phyloP scores from a whole-genome alignment of 495 filamentous ascomycete species.

The Xylaria sp. region DNA sequence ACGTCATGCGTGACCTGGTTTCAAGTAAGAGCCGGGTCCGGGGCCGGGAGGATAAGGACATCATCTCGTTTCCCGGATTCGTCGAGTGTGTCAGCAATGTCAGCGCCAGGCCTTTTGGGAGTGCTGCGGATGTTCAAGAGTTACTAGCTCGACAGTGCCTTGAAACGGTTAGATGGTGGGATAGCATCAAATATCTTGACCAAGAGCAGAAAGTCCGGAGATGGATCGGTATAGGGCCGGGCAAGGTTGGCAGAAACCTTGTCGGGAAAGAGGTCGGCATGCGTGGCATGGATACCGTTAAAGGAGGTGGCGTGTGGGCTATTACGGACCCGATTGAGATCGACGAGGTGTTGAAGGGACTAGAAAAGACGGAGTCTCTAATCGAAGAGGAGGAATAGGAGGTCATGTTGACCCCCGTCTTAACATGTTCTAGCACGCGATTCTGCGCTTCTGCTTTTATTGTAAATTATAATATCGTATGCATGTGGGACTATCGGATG shows the following conservation, averaged over 20 bases:
- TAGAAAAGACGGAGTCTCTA: slow-evolving; percentile 74
- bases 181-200: slow-evolving; percentile 87
- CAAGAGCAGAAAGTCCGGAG: slow-evolving; percentile 81
- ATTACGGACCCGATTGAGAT: slow-evolving; percentile 84
- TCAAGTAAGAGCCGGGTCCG: slow-evolving; percentile 54
- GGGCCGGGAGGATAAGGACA: slow-evolving; percentile 55
- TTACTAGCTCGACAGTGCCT: slow-evolving; percentile 78
- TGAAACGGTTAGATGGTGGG: slow-evolving; percentile 94
- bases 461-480: slow-evolving; percentile 14
- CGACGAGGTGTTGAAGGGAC: slow-evolving; percentile 71
- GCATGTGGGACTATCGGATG: slow-evolving; percentile 12
- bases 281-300: slow-evolving; percentile 74
- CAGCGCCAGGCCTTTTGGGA: slow-evolving; percentile 76
- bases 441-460: neutral
- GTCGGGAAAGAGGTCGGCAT: slow-evolving; percentile 96
- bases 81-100: slow-evolving; percentile 89
- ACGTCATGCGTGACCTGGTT: slow-evolving; percentile 71
- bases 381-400: slow-evolving; percentile 50
- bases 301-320: slow-evolving; percentile 93
- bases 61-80: slow-evolving; percentile 72
- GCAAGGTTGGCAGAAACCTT: slow-evolving; percentile 91
- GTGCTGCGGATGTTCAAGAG: slow-evolving; percentile 73
- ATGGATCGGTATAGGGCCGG: slow-evolving; percentile 94
- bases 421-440: neutral
- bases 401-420: neutral